Percentiles rank a stretch among this genome's conserved stretches.
Evolutionary conservation across 2,329 filamentous ascomycete genomes (phyloP).

Genomic region (Fusarium robinianum): DNA sequence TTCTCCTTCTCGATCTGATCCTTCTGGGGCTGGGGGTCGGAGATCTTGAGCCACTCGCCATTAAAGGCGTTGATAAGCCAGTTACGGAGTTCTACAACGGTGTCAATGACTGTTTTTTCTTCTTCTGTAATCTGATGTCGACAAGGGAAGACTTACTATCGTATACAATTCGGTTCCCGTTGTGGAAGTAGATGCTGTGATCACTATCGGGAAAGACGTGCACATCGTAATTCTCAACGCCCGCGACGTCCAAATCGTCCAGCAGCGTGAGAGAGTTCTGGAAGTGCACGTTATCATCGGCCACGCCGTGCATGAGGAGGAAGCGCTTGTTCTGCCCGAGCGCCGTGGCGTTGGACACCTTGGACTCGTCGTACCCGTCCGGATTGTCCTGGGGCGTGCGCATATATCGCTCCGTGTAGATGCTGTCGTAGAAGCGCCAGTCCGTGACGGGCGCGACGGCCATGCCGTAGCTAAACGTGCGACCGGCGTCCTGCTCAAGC

Average conservation of each 20-base stretch:
- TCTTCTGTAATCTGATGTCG: no score
- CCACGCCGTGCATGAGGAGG: conserved; percentile 93
- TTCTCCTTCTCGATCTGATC: conserved; percentile 34
- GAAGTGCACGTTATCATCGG: conserved; percentile 96
- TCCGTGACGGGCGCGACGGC: conserved; percentile 98
- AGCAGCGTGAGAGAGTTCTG: conserved; percentile 90
- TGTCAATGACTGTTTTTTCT: no score
- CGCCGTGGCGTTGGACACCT: conserved; percentile 74
- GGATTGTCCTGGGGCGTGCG: conserved; percentile 84
- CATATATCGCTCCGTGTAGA: conserved; percentile 98
- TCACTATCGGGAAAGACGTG: conserved; percentile 97
- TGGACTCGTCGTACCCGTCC: conserved; percentile 74
- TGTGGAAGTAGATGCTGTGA: conserved; percentile 93
- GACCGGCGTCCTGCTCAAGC: conserved; percentile 84
- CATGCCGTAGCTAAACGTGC: conserved; percentile 96
- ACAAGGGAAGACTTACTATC: conserved; percentile 71
- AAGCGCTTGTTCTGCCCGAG: conserved; percentile 81
- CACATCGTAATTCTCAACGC: conserved; percentile 92
- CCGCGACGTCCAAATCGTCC: conserved; percentile 80
- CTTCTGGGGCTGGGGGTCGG: conserved; percentile 53
- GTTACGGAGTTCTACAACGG: conserved; percentile 68
- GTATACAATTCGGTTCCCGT: conserved; percentile 88
- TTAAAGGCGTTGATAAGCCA: conserved; percentile 99
- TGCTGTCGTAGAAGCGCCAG: conserved; percentile 92
- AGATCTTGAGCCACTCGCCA: conserved; percentile 80